These are phyloP conservation scores for Olyra latifolia DNA, from an alignment of 176 grass and related monocot species.

Conservation along the genomic window DNA sequence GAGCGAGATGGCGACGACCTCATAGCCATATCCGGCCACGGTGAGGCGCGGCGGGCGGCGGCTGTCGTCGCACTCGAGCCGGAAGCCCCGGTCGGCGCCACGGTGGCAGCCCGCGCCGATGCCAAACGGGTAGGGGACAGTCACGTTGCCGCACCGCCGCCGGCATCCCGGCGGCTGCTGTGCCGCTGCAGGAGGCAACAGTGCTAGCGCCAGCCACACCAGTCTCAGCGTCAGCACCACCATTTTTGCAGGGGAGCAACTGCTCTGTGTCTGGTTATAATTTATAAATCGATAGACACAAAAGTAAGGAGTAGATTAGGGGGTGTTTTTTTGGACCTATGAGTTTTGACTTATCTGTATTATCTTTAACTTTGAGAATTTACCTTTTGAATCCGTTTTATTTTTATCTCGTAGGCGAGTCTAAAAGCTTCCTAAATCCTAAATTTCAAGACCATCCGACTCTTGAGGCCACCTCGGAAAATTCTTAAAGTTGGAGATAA, in stretches of 20 bases:
- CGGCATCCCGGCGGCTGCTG: conserved; percentile 40
- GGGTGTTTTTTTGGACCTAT: too few relatives aligned
- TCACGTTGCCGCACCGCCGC: conserved; percentile 53
- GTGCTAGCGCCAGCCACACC: background rate
- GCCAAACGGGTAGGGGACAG: conserved; percentile 61
- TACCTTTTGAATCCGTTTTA: too few relatives aligned
- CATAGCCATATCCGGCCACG: background rate
- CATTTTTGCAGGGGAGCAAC: background rate
- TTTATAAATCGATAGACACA: too few relatives aligned
- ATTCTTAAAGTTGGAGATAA: too few relatives aligned
- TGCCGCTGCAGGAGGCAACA: background rate
- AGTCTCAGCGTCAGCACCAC: background rate
- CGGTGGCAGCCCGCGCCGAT: conserved; percentile 46
- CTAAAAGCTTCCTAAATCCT: too few relatives aligned
- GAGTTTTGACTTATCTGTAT: too few relatives aligned
- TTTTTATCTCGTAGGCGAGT: too few relatives aligned
- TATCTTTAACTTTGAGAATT: too few relatives aligned
- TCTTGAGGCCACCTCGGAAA: too few relatives aligned
- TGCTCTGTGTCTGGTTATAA: too few relatives aligned
- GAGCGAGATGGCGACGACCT: conserved; percentile 49
- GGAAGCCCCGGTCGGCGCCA: conserved; percentile 12
- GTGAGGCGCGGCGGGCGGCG: conserved; percentile 38
- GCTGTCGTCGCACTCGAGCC: conserved; percentile 43
- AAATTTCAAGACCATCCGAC: too few relatives aligned
- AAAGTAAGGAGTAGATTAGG: too few relatives aligned